These are phyloP conservation scores for Aspergillus coremiiformis DNA, from an alignment of 495 filamentous ascomycete genomes.

Conservation along the genomic window DNA sequence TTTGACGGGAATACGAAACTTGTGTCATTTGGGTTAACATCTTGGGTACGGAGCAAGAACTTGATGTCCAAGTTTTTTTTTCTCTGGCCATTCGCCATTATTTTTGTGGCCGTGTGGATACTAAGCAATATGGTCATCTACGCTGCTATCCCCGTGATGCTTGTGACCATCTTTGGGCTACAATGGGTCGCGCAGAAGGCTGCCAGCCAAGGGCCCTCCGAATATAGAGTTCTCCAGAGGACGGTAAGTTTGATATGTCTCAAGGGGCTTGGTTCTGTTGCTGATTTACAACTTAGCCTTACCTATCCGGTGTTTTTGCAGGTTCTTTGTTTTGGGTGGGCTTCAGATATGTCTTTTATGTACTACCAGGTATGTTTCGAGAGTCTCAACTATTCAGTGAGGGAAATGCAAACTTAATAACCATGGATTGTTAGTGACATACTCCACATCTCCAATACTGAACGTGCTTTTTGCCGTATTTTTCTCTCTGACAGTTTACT, in stretches of 20 bases:
- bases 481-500: constrained; percentile 64
- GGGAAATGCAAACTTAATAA: neutral
- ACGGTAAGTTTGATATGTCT: constrained; percentile 52
- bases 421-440: constrained; percentile 46
- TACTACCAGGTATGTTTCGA: constrained; percentile 58
- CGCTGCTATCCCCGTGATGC: constrained; percentile 61
- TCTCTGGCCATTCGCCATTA: constrained; percentile 71
- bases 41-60: constrained; percentile 61
- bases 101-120: constrained; percentile 62
- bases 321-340: constrained; percentile 79
- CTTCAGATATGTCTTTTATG: constrained; percentile 60
- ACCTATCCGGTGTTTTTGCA: constrained; percentile 87
- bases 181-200: constrained; percentile 74
- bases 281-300: constrained; percentile 53
- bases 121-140: constrained; percentile 68
- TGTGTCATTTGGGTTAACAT: constrained; percentile 44
- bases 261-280: neutral
- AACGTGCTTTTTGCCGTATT: constrained; percentile 67
- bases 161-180: constrained; percentile 58
- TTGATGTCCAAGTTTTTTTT: constrained; percentile 87
- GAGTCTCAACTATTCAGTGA: neutral
- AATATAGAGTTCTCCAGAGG: constrained; percentile 80
- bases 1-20: constrained; percentile 62
- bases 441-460: constrained; percentile 52
- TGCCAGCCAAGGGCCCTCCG: constrained; percentile 69